These are phyloP conservation scores for Pneumocystis murina DNA, from an alignment of 1,139 yeast species.

Conservation along the genomic window DNA sequence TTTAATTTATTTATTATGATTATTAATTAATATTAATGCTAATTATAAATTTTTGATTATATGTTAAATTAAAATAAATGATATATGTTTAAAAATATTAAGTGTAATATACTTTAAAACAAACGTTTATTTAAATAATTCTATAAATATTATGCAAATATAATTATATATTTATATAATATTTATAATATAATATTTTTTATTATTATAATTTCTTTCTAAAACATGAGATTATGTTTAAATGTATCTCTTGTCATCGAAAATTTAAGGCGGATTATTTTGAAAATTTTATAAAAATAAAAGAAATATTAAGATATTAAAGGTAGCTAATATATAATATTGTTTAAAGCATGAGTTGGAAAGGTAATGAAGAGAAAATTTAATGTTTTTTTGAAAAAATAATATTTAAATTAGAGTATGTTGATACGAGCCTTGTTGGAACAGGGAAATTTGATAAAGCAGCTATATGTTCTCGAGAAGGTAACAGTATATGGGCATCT, in stretches of 20 bases:
- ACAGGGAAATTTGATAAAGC: slow-evolving; percentile 85
- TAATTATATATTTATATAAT: not conserved
- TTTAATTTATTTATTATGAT: not conserved
- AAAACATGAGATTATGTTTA: not conserved
- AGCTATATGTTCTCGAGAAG: slow-evolving; percentile 83
- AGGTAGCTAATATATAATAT: not conserved
- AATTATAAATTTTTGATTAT: not conserved
- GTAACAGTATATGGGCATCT: slow-evolving; percentile 90
- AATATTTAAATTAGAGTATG: slow-evolving; percentile 45
- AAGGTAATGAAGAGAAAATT: not conserved
- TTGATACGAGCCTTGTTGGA: slow-evolving; percentile 65
- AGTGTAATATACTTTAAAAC: not conserved
- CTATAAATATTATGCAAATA: not conserved
- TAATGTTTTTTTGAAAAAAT: not conserved
- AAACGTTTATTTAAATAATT: not conserved
- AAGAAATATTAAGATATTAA: not conserved
- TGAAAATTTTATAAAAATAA: not conserved
- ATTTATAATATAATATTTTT: not conserved
- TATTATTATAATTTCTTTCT: not conserved
- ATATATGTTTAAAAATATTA: not conserved
- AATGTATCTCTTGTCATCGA: not conserved
- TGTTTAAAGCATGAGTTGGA: not conserved
- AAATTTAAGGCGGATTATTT: not conserved
- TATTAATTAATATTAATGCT: not conserved
- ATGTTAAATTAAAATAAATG: not conserved